Evolutionary conservation across 2,329 filamentous ascomycete species (phyloP).

Genomic region (Massarina eburnea): DNA sequence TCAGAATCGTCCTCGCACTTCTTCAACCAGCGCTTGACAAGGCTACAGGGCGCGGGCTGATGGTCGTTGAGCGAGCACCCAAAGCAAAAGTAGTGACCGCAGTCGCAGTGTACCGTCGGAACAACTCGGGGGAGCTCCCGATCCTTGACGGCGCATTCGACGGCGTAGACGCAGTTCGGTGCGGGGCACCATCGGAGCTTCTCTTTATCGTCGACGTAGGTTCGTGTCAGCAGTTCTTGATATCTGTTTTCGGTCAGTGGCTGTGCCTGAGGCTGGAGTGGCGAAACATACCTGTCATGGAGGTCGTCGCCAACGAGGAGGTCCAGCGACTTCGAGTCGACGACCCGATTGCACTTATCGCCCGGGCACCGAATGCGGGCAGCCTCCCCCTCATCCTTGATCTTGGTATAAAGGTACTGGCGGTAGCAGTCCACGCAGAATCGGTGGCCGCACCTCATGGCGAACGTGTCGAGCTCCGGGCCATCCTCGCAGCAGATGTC

Average conservation of each 20-base stretch:
- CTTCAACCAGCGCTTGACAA: slow-evolving; percentile 95
- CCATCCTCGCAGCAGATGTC: slow-evolving; percentile 96
- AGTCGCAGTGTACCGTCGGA: slow-evolving; percentile 83
- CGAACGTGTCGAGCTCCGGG: slow-evolving; percentile 75
- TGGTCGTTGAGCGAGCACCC: slow-evolving; percentile 89
- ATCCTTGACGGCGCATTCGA: slow-evolving; percentile 86
- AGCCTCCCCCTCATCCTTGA: slow-evolving; percentile 91
- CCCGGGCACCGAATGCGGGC: slow-evolving; percentile 92
- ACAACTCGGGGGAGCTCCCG: slow-evolving; percentile 84
- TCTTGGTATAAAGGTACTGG: slow-evolving; percentile 90
- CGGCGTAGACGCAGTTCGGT: slow-evolving; percentile 91
- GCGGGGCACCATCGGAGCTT: slow-evolving; percentile 96
- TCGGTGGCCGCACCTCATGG: slow-evolving; percentile 91
- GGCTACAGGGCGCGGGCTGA: slow-evolving; percentile 84
- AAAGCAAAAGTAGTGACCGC: slow-evolving; percentile 90
- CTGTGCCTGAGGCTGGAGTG: not conserved
- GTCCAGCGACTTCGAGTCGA: slow-evolving; percentile 85
- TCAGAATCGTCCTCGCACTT: slow-evolving; percentile 98
- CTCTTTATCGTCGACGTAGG: slow-evolving; percentile 96
- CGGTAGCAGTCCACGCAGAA: slow-evolving; percentile 93
- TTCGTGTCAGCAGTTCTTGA: slow-evolving; percentile 81
- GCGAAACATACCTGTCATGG: slow-evolving; percentile 53
- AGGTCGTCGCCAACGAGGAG: slow-evolving; percentile 66
- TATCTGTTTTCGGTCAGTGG: slow-evolving; percentile 60
- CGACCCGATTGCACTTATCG: slow-evolving; percentile 82